A percentile compares a stretch with the other conserved stretches of the same genome.
Conservation (phyloP, 139 green algal species). For the Tetradesmus obliquus region DNA sequence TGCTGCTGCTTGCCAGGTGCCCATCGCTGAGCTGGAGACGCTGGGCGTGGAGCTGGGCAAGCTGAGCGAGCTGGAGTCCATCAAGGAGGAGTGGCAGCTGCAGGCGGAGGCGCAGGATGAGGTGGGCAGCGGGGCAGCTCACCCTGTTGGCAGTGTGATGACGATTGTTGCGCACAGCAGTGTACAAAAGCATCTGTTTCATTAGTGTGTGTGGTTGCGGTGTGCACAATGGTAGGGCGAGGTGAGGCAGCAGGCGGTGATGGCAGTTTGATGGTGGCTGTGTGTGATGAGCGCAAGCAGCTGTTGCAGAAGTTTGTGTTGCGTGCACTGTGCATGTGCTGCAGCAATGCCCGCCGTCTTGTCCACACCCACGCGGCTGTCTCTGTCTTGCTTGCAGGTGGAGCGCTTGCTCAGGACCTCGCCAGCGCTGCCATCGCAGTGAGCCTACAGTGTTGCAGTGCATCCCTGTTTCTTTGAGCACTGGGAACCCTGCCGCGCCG, state of each 20-base stretch:
- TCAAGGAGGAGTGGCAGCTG: constrained; percentile 80
- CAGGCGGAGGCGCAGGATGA: constrained; percentile 88
- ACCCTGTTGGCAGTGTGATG: background rate
- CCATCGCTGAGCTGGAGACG: constrained; percentile 72
- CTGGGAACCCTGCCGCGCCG: too few species aligned
- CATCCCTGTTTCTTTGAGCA: too few species aligned
- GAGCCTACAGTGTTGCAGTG: background rate
- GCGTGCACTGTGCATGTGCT: too few species aligned
- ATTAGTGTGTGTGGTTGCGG: too few species aligned
- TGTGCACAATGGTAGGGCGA: too few species aligned
- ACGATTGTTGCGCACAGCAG: too few species aligned
- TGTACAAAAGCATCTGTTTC: background rate
- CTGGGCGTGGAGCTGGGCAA: constrained; percentile 81
- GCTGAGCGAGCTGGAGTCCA: constrained; percentile 82
- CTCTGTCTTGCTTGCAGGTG: background rate
- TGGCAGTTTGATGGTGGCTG: too few species aligned
- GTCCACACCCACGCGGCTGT: background rate
- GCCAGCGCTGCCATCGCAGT: background rate
- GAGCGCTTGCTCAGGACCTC: background rate
- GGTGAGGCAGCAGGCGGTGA: too few species aligned
- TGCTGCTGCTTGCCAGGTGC: constrained; percentile 52
- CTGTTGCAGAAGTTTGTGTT: too few species aligned
- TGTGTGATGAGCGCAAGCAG: background rate
- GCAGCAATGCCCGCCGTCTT: background rate
- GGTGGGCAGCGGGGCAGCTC: constrained; percentile 49